Base-by-base conservation (phyloP, 2,329 filamentous ascomycete genomes). In the Alternaria alternata region DNA sequence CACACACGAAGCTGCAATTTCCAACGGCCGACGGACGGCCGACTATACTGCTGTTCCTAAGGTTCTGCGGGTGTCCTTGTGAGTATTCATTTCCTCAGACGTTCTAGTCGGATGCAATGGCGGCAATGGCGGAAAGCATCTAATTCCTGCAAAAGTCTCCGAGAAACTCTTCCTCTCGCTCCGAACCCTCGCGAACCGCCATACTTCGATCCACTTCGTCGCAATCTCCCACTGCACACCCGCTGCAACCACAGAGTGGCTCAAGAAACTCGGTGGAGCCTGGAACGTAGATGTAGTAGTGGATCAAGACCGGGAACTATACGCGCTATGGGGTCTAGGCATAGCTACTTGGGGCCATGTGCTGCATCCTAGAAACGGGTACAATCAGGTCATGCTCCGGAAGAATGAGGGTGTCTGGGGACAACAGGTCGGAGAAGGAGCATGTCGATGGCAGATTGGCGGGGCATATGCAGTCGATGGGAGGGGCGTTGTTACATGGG, bases 321-420 rank as follows among this genome's bases (percentile, higher is more conserved):
- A 89, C 67, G 85, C 86, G 3, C 81, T 84, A 11, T 88, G 86
- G 86, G 87, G 87, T 3, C 79, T 88, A 5, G 86, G 86, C n/a
- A 73, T 77, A 18, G 75, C 75, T 2, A 75, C 71, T 18, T 78
- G 70, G 67, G 75, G 67, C 3, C 75, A 78, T 51, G 51, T 78
- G 7, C 62, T 78, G 39, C 69, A 78, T 30, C 75, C 75, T 3
- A 65, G 75, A 6, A 78, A 77, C 47, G 75, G 75, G 3, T 75
- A 74, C 51, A 77, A 74, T 30, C 75, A 78, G 61, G 69, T 71
- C 43, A 58, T 75, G 67, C 69, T 78, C 16, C 71, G 72, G 16
- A 77, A 72, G 65, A 76, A 75, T 9, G 72, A 78, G 52, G 74
- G 74, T 6, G 69, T 75, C 0, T 76, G 74, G 72, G 75, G 75